Base-by-base conservation (phyloP, 2,329 filamentous ascomycete genomes). In the Verticillium nonalfalfae region DNA sequence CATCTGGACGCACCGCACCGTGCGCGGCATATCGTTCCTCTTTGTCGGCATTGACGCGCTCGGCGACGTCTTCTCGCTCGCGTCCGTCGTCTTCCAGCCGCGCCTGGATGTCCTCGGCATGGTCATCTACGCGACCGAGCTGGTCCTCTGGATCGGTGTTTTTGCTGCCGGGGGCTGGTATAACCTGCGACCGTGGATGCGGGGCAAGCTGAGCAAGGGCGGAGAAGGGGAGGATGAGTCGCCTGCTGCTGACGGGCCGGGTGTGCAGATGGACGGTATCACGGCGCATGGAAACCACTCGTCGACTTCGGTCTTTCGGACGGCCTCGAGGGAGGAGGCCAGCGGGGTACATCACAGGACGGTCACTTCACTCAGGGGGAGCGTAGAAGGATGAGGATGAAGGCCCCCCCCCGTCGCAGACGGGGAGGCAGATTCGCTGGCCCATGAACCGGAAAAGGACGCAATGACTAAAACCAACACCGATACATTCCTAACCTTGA, bases 21-120 rank as follows among this genome's bases (percentile, higher is more conserved):
- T 90, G 1, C 79, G 86, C 14, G 88, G 88, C 7, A 90, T 91
- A 45, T 90, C 87, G 1, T 90, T 91, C 71, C 75, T 90, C 2
- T 91, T 91, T 65, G 87, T 90, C 0, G 85, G 78, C 1, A 88
- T 91, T 54, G 88, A 91, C 72, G 88, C 87, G 0, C 78, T 85
- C 0, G 88, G 88, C 0, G 88, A 91, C 70, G 70, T 91, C 3
- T 87, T 87, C 60, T 90, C 87, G 0, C 74, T 91, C 0, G 70
- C 87, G 2, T 88, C 87, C 0, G 76, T 91, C 15, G 74, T 88
- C 52, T 90, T 88, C 64, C 81, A 89, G 68, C 77, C 79, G 0
- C 73, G 75, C 18, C 68, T 88, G 3, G 84, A 90, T 67, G 69
- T 88, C 0, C 72, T 89, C 0, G 88, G 87, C 0, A 79, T 90